phyloP scores from a whole-genome alignment of 441 rosid species.

The Sinapis alba region DNA sequence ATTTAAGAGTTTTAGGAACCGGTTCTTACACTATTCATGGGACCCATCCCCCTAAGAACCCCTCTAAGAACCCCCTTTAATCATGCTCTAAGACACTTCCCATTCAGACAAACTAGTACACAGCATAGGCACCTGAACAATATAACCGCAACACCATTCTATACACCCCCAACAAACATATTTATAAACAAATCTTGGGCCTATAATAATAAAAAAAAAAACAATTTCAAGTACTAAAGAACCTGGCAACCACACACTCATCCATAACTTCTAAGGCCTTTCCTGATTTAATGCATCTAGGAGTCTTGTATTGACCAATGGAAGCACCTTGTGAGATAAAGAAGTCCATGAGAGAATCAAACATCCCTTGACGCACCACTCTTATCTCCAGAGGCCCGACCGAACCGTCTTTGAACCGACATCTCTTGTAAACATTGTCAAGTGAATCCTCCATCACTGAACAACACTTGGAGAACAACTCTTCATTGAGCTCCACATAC shows the following conservation, averaged over 20 bases:
- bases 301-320: conserved; percentile 72
- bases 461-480: conserved; percentile 60
- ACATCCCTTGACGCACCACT: conserved; percentile 61
- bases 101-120: not conserved
- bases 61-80: no score
- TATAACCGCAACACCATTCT: not conserved
- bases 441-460: conserved; percentile 58
- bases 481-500: conserved; percentile 31
- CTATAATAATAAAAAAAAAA: not conserved
- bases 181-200: not conserved
- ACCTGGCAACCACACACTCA: conserved; percentile 52
- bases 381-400: conserved; percentile 73
- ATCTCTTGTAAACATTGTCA: conserved; percentile 57
- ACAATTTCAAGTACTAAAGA: conserved; percentile 44
- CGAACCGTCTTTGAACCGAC: conserved; percentile 63
- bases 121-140: not conserved
- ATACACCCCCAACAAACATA: not conserved
- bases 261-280: conserved; percentile 53
- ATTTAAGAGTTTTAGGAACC: no score
- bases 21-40: no score
- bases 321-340: conserved; percentile 74
- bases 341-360: conserved; percentile 74
- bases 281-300: conserved; percentile 68
- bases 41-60: no score
- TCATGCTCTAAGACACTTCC: no score